Conservation (phyloP, 805 yeast species). For the Kuraishia ogatae region DNA sequence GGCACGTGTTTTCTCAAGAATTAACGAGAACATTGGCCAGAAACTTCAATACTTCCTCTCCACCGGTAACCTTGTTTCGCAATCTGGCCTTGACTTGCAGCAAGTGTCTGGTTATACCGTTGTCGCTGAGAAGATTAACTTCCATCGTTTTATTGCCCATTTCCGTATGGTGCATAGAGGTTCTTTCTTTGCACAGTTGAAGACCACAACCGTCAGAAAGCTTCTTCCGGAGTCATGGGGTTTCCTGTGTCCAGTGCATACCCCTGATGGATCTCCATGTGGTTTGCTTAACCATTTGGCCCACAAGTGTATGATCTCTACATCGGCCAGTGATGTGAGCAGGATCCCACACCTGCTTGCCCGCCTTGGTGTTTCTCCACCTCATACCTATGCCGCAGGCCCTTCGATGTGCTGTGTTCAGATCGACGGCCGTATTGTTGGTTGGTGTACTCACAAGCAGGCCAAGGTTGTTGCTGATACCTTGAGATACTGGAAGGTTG, state of each 20-base stretch:
- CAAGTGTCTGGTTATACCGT: slow-evolving; percentile 98
- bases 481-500: slow-evolving; percentile 86
- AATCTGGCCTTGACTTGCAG: slow-evolving; percentile 94
- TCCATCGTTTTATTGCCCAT: slow-evolving; percentile 95
- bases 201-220: slow-evolving; percentile 95
- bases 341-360: slow-evolving; percentile 57
- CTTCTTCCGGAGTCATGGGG: slow-evolving; percentile 98
- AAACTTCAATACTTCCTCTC: slow-evolving; percentile 91
- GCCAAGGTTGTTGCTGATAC: slow-evolving; percentile 85
- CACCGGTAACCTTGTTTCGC: slow-evolving; percentile 95
- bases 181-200: slow-evolving; percentile 95
- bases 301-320: slow-evolving; percentile 86
- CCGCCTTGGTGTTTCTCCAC: slow-evolving; percentile 73
- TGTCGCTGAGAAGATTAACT: slow-evolving; percentile 96
- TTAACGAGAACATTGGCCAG: slow-evolving; percentile 90
- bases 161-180: slow-evolving; percentile 99
- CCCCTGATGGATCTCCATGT: slow-evolving; percentile 99
- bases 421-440: slow-evolving; percentile 84
- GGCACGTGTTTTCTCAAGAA: slow-evolving; percentile 64
- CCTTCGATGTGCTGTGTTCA: slow-evolving; percentile 86
- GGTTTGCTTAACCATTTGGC: slow-evolving; percentile 95
- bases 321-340: slow-evolving; percentile 66
- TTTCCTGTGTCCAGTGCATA: slow-evolving; percentile 96
- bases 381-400: slow-evolving; percentile 78
- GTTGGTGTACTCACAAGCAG: slow-evolving; percentile 89